Conservation (phyloP, 1,284 basidiomycete species). For the Ganoderma sp. region DNA sequence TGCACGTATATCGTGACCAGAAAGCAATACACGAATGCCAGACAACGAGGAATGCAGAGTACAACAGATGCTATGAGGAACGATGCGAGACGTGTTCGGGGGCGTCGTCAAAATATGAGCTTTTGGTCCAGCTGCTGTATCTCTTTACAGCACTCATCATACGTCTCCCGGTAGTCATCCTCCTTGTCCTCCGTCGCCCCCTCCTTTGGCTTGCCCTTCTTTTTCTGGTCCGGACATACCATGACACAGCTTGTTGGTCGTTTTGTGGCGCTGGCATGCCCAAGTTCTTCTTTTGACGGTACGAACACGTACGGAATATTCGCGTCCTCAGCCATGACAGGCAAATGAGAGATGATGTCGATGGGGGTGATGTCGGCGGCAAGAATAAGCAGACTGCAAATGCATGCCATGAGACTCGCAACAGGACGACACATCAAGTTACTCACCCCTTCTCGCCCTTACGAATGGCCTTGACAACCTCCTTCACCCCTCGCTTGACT, state of each 20-base stretch:
- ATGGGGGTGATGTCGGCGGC: conserved; percentile 98
- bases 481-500: conserved; percentile 95
- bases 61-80: conserved; percentile 25
- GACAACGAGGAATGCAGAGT: conserved; percentile 22
- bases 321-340: conserved; percentile 93
- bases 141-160: conserved; percentile 85
- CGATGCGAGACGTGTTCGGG: conserved; percentile 17
- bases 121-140: conserved; percentile 81
- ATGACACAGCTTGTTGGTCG: conserved; percentile 98
- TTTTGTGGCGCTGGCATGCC: conserved; percentile 95
- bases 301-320: conserved; percentile 93
- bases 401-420: conserved; percentile 15
- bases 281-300: conserved; percentile 91
- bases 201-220: conserved; percentile 70
- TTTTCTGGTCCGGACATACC: conserved; percentile 82
- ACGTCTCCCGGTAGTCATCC: conserved; percentile 84
- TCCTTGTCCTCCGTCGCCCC: conserved; percentile 69
- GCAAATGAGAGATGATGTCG: conserved; percentile 97
- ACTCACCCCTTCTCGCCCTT: conserved; percentile 94
- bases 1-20: conserved; percentile 10
- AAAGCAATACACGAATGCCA: conserved; percentile 29
- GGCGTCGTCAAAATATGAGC: conserved; percentile 60
- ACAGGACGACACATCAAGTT: conserved; percentile 5
- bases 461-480: conserved; percentile 93
- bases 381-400: conserved; percentile 80